Percentiles rank a stretch among this genome's conserved stretches.
phyloP scores from a whole-genome alignment of 495 filamentous ascomycete species.

The Neurospora sp. region DNA sequence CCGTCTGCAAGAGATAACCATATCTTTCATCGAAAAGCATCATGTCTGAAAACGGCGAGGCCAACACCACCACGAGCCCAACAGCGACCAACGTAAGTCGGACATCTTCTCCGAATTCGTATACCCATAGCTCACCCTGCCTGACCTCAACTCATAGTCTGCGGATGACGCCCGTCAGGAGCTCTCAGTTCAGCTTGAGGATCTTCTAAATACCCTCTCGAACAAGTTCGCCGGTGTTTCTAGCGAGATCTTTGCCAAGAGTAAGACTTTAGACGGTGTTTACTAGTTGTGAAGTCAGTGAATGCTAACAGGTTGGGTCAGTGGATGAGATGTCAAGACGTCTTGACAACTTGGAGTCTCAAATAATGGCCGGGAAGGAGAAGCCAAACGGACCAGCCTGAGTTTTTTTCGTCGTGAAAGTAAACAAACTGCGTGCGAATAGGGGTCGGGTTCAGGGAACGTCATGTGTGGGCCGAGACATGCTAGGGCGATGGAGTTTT shows the following conservation, averaged over 20 bases:
- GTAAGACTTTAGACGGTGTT: slow-evolving; percentile 38
- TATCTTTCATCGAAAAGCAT: neutral
- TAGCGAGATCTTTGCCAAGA: slow-evolving; percentile 77
- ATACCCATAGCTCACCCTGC: neutral
- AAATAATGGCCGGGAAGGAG: slow-evolving; percentile 45
- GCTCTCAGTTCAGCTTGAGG: slow-evolving; percentile 69
- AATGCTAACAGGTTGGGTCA: slow-evolving; percentile 20
- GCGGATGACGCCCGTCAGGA: slow-evolving; percentile 41
- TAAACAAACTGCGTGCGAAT: neutral
- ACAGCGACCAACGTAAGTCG: slow-evolving; percentile 21
- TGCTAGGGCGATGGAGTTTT: neutral
- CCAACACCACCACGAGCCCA: slow-evolving; percentile 14
- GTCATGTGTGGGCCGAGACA: neutral
- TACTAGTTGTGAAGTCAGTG: neutral
- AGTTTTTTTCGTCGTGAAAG: neutral
- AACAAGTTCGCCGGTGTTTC: slow-evolving; percentile 76
- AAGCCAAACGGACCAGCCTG: slow-evolving; percentile 20
- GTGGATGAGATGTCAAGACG: slow-evolving; percentile 95
- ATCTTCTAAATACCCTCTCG: slow-evolving; percentile 71
- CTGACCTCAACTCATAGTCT: slow-evolving; percentile 10
- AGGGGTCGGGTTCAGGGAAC: neutral
- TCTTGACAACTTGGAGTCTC: slow-evolving; percentile 76
- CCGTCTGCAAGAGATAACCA: neutral
- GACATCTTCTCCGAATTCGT: neutral
- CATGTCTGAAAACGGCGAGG: slow-evolving; percentile 23